Evolutionary conservation across 2,329 filamentous ascomycete genomes (phyloP).

Genomic region (Clonostachys chloroleuca): DNA sequence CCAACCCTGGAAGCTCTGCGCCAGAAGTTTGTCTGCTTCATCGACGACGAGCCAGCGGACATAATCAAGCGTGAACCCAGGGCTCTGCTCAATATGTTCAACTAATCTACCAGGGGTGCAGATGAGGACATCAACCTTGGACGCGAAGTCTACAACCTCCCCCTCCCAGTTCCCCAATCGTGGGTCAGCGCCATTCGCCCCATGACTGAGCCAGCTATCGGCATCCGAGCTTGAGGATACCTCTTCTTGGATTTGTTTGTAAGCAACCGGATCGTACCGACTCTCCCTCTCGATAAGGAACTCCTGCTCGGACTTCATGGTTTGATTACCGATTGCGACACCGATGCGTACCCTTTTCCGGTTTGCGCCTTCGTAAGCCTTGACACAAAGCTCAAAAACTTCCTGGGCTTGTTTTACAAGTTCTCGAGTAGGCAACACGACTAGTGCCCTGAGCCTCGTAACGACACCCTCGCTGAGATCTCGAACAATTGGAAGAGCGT

Average conservation of each 20-base stretch:
- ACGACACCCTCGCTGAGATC: constrained; percentile 62
- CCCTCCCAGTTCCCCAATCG: constrained; percentile 27
- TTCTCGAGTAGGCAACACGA: constrained; percentile 88
- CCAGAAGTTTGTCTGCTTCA: constrained; percentile 87
- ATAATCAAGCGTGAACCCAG: constrained; percentile 73
- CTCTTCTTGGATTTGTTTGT: constrained; percentile 18
- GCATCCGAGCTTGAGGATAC: neutral
- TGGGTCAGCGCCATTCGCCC: constrained; percentile 12
- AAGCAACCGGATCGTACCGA: constrained; percentile 61
- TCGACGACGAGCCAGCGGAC: constrained; percentile 89
- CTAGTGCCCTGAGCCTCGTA: constrained; percentile 69
- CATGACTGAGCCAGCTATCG: constrained; percentile 1
- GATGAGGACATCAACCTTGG: constrained; percentile 81
- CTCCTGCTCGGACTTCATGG: constrained; percentile 61
- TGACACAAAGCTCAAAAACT: constrained; percentile 69
- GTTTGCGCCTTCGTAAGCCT: constrained; percentile 48
- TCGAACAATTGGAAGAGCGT: constrained; percentile 80
- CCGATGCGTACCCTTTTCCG: constrained; percentile 73
- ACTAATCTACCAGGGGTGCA: constrained; percentile 90
- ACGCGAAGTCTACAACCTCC: constrained; percentile 59
- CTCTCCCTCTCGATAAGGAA: constrained; percentile 38
- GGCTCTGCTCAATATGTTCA: constrained; percentile 81
- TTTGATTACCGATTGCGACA: constrained; percentile 76
- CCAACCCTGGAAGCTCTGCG: constrained; percentile 93
- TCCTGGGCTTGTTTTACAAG: constrained; percentile 82